These are phyloP conservation scores for Oenanthe sinensis DNA, from an alignment of 129 eudicot species.

Conservation along the genomic window DNA sequence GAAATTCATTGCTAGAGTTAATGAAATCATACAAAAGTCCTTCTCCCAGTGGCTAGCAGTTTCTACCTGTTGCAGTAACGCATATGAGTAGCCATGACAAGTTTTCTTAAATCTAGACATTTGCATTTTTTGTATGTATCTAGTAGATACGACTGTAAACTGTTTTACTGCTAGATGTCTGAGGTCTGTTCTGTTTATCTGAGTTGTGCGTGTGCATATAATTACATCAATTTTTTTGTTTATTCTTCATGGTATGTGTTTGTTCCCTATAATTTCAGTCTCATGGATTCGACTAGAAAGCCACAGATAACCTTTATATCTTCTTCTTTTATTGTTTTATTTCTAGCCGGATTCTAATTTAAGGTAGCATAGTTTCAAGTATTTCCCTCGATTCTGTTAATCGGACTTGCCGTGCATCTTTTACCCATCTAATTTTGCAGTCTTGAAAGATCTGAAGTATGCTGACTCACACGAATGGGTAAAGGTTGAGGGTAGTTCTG, in stretches of 20 bases:
- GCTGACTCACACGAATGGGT: slow-evolving; percentile 96
- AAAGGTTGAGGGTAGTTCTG: slow-evolving; percentile 65
- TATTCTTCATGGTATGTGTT: not conserved
- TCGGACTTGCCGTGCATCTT: not conserved
- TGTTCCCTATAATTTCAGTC: not conserved
- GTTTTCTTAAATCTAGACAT: not conserved
- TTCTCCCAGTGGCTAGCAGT: not conserved
- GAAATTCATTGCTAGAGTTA: no score
- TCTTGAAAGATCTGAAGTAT: slow-evolving; percentile 73
- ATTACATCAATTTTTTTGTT: not conserved
- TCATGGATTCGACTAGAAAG: not conserved
- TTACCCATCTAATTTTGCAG: slow-evolving; percentile 24
- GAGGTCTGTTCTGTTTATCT: not conserved
- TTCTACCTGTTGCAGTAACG: no score
- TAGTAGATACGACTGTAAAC: not conserved
- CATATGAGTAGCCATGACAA: not conserved
- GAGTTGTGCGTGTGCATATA: not conserved
- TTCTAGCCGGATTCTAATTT: not conserved
- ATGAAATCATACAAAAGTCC: no score
- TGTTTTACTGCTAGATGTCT: not conserved
- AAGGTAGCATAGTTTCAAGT: not conserved
- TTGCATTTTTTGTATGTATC: not conserved
- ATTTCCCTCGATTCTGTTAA: not conserved
- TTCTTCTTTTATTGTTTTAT: not conserved
- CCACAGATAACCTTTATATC: not conserved